Base-by-base conservation (phyloP, 129 eudicot genomes). In the Helianthus tuberosus region DNA sequence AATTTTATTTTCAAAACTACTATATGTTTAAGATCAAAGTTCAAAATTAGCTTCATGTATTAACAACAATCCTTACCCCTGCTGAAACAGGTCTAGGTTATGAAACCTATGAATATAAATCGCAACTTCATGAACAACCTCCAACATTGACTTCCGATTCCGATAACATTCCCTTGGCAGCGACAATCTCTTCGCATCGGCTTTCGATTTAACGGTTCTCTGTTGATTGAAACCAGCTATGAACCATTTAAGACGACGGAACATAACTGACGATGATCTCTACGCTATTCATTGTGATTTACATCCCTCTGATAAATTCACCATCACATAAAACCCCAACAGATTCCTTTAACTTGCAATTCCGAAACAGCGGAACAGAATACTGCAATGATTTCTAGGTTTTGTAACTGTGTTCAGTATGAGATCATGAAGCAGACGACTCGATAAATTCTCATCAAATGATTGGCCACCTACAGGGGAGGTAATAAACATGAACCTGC, bases 51-150 rank as follows among this genome's bases (percentile, higher is more conserved):
- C 35, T 74, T 54, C 70, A 49, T 11, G 11, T 16, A 48, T 48
- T 49, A 71, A 50, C 12, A 61, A 63, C 11, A 6, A 25, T 0
- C 16, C 66, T 71, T 75, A 95, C 99, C 99, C 99, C 82, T 95
- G 99, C 83, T 95, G 99, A 72, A 95, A 95, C 41, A 95, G 86
- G 79, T 95, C 99, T 49, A 95, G 97, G 80, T 95, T 95, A 84
- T 95, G 99, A 89, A 95, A 95, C 72, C 99, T 80, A 62, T 95
- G 96, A 80, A 95, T 85, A 85, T 91, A 95, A 43, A 95, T 77
- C 43, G 94, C 89, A 74, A 95, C 82, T 82, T 95, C 97, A 63
- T 95, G 97, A 38, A 85, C 88, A 13, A 92, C 90, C 72, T 91
- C 97, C 85, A 85, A 79, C 91, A 85, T 91, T 50, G 86, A 86